Evolutionary conservation across 805 yeast genomes (phyloP), one percentile per base, ranked within the genome.

Genomic region (Teunomyces barrocoloradensis): DNA sequence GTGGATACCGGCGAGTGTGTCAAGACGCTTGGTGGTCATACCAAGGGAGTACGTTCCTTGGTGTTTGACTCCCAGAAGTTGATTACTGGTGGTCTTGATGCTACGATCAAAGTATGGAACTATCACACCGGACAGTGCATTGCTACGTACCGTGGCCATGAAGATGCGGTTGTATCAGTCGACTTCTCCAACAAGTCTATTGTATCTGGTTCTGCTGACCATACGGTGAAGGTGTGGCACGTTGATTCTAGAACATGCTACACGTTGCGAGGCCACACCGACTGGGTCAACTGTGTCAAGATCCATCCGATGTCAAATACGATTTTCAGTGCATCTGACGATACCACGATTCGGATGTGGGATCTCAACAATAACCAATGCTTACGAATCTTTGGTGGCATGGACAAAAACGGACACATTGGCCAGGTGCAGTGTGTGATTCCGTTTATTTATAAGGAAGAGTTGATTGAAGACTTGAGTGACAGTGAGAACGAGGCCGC

Each of bases 91-190:
- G 91, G 96, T 1, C 74, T 89, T 61, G 99, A 94, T 68, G 79
- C 85, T 41, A 89, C 96, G 0, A 89, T 94, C 52, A 85, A 91
- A 57, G 95, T 94, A 33, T 94, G 99, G 99, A 90, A 92, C 69
- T 89, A 89, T 67, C 85, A 86, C 53, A 89, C 96, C 0, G 99
- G 99, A 32, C 87, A 87, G 64, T 92, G 97, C 61, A 83, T 94
- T 18, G 87, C 96, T 6, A 91, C 98, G 0, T 90, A 94, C 66
- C 75, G 92, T 35, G 98, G 98, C 3, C 98, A 94, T 68, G 84
- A 83, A 43, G 94, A 87, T 59, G 83, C 89, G 43, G 96, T 94
- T 3, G 74, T 87, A 36, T 81, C 88, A 53, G 89, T 94, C 44
- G 97, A 92, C 65, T 87, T 89, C 55, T 75, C 75, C 53, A 78